These are phyloP conservation scores for Micromonas pusilla DNA, from an alignment of 139 green algal genomes.

Conservation along the genomic window DNA sequence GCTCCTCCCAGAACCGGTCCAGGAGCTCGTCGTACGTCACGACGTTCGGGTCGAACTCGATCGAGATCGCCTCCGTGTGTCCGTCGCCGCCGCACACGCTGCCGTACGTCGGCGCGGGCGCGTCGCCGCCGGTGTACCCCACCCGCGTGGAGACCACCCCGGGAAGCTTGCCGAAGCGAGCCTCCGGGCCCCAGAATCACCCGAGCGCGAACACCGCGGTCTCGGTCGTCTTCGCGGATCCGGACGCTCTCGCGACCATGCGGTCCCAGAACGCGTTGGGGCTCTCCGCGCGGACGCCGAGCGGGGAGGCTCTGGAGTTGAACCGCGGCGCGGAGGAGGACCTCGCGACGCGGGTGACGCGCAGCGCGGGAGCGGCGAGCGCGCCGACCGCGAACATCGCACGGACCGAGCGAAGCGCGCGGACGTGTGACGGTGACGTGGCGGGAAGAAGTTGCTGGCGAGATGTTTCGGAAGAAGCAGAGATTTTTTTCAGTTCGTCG, in stretches of 20 bases:
- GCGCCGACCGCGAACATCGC: neutral
- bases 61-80: conserved; percentile 22
- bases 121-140: conserved; percentile 18
- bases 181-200: conserved; percentile 28
- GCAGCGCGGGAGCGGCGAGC: neutral
- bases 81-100: conserved; percentile 22
- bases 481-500: too few species aligned
- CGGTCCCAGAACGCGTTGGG: neutral
- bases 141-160: conserved; percentile 10
- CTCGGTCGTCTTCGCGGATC: conserved; percentile 4
- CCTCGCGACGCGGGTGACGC: neutral
- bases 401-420: neutral
- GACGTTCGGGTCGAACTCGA: neutral
- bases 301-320: too few species aligned
- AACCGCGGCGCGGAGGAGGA: too few species aligned
- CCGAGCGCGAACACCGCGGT: conserved; percentile 21
- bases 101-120: conserved; percentile 12
- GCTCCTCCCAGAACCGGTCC: conserved; percentile 16
- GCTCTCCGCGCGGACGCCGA: too few species aligned
- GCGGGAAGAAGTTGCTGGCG: too few species aligned
- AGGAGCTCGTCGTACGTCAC: conserved; percentile 21
- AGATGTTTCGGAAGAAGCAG: too few species aligned
- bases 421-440: too few species aligned
- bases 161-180: neutral
- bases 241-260: neutral